phyloP scores from a whole-genome alignment of 2,329 filamentous ascomycete genomes.

The Botrytis aclada region DNA sequence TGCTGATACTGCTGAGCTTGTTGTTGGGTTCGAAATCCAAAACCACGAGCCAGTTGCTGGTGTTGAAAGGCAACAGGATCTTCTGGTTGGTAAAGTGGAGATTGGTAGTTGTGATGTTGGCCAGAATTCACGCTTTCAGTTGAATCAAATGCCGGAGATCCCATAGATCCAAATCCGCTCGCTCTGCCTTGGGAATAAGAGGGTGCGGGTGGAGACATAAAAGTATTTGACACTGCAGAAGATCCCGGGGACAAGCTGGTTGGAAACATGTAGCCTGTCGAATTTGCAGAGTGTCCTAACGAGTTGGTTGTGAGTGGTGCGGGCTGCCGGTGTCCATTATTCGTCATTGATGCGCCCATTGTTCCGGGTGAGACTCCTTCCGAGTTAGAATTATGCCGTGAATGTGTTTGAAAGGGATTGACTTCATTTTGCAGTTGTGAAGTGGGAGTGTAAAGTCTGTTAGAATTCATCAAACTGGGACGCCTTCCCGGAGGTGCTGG shows the following conservation, averaged over 20 bases:
- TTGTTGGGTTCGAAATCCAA: background rate
- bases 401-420: background rate
- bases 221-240: background rate
- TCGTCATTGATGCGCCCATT: background rate
- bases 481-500: slow-evolving; percentile 23
- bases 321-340: background rate
- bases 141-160: background rate
- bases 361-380: slow-evolving; percentile 14
- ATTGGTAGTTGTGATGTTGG: background rate
- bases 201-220: background rate
- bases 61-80: background rate
- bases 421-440: slow-evolving; percentile 3
- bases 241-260: background rate
- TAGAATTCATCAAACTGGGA: slow-evolving; percentile 29
- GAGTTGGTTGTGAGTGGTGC: background rate
- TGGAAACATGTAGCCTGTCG: background rate
- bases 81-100: background rate
- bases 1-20: background rate
- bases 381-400: background rate
- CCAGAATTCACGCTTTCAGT: background rate
- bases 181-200: background rate
- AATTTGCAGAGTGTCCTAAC: background rate
- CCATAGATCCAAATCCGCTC: background rate
- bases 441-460: slow-evolving; percentile 23
- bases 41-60: background rate